These are phyloP conservation scores for Pythium rhizo-oryzae DNA, from an alignment of 352 stramenopile species.

Conservation along the genomic window DNA sequence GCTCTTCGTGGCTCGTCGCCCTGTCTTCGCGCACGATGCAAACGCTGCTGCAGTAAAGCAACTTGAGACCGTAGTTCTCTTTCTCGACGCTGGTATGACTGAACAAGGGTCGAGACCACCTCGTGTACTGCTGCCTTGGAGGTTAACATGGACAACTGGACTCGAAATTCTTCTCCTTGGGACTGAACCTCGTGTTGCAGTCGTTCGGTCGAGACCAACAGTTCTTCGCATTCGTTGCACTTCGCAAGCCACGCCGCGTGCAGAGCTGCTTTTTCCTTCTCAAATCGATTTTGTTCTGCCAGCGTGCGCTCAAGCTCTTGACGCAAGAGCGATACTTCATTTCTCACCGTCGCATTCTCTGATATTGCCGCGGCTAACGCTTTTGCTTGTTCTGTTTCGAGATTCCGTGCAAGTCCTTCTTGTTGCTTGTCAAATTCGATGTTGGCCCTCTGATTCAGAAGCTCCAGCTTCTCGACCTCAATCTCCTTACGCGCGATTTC, in stretches of 20 bases:
- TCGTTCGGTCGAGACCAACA: conserved; percentile 44
- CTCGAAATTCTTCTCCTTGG: conserved; percentile 44
- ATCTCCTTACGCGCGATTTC: conserved; percentile 48
- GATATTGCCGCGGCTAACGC: conserved; percentile 23
- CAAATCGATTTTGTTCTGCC: conserved; percentile 23
- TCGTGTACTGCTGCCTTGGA: not conserved
- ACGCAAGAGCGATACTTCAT: conserved; percentile 16
- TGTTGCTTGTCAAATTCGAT: conserved; percentile 43
- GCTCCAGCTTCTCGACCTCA: conserved; percentile 46
- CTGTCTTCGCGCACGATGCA: conserved; percentile 14
- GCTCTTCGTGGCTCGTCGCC: not conserved
- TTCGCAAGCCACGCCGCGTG: conserved; percentile 36
- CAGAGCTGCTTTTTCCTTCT: conserved; percentile 36
- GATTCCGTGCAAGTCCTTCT: conserved; percentile 8
- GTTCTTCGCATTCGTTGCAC: conserved; percentile 48
- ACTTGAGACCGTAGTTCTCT: conserved; percentile 42
- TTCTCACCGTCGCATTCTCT: conserved; percentile 3
- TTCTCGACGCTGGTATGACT: conserved; percentile 49
- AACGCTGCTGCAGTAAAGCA: conserved; percentile 19
- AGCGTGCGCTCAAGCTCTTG: conserved; percentile 20
- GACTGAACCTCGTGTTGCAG: conserved; percentile 46
- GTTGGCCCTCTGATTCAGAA: conserved; percentile 35
- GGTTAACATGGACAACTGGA: conserved; percentile 40
- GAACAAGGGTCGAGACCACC: conserved; percentile 36
- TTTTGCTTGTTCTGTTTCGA: conserved; percentile 37